phyloP scores from a whole-genome alignment of 768 basidiomycete genomes.

The Kwoniella pini region DNA sequence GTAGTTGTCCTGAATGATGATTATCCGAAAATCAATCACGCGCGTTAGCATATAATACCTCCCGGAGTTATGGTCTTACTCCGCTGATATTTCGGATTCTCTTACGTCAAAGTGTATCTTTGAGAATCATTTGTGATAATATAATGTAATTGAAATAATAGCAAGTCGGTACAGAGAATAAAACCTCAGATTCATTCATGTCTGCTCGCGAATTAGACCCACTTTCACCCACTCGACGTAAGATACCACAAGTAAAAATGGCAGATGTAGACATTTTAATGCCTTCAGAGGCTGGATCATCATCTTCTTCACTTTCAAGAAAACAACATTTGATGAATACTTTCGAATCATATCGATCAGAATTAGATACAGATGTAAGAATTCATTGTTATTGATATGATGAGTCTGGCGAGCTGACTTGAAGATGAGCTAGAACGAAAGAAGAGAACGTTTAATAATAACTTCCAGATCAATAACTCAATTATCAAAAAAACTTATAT shows the following conservation, averaged over 20 bases:
- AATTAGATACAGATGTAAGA: slow-evolving; percentile 45
- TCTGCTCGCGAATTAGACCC: background rate
- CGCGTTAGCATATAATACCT: too few species aligned
- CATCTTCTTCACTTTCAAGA: slow-evolving; percentile 22
- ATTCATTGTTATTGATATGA: background rate
- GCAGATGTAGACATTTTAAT: slow-evolving; percentile 33
- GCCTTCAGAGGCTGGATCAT: slow-evolving; percentile 31
- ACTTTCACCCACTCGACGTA: background rate
- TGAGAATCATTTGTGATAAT: too few species aligned
- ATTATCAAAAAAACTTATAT: slow-evolving; percentile 89
- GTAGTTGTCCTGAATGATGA: too few species aligned
- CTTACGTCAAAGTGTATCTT: too few species aligned
- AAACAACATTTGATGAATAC: slow-evolving; percentile 40
- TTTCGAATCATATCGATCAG: slow-evolving; percentile 42
- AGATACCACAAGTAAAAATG: background rate
- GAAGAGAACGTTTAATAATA: slow-evolving; percentile 89
- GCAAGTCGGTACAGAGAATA: too few species aligned
- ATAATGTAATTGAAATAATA: too few species aligned
- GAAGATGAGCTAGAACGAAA: slow-evolving; percentile 65
- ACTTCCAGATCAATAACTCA: slow-evolving; percentile 81
- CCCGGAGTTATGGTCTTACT: background rate
- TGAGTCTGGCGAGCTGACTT: background rate
- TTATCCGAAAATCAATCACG: too few species aligned
- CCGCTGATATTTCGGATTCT: background rate
- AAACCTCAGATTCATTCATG: too few species aligned